Evolutionary conservation across 345 rosid species (phyloP).

Genomic region (Crucihimalaya himalaica): DNA sequence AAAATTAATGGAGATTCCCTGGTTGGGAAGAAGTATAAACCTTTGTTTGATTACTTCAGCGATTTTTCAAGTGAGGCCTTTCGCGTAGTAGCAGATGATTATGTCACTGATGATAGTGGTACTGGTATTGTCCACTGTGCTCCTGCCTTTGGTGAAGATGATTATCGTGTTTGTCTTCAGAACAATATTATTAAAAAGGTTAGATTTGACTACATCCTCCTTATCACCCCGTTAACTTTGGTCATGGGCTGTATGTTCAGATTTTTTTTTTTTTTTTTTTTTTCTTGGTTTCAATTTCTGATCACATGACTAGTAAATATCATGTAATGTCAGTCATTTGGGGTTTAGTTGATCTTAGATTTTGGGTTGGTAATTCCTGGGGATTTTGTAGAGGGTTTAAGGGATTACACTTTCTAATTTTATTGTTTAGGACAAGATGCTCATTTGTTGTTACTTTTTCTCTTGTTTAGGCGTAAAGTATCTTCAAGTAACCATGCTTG

Average conservation of each 20-base stretch:
- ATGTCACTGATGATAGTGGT: constrained; percentile 94
- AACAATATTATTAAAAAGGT: constrained; percentile 79
- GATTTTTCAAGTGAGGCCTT: constrained; percentile 77
- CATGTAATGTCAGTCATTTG: not conserved
- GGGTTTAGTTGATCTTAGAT: constrained; percentile 17
- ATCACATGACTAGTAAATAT: constrained; percentile 8
- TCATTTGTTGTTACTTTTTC: constrained; percentile 5
- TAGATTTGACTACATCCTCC: constrained; percentile 24
- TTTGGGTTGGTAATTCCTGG: constrained; percentile 11
- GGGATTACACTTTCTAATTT: not conserved
- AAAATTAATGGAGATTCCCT: constrained; percentile 65
- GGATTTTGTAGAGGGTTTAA: constrained; percentile 2
- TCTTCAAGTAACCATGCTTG: constrained; percentile 7
- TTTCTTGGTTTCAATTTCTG: not conserved
- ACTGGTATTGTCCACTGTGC: constrained; percentile 98
- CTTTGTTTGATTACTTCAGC: constrained; percentile 76
- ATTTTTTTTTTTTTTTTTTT: not conserved
- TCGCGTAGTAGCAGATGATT: constrained; percentile 85
- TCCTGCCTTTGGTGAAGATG: constrained; percentile 99
- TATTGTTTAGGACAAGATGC: constrained; percentile 7
- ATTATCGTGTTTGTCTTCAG: constrained; percentile 84
- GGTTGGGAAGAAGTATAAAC: constrained; percentile 88
- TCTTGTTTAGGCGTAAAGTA: constrained; percentile 6
- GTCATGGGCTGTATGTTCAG: not conserved
- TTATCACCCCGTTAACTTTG: not conserved